Evolutionary conservation across 2,329 filamentous ascomycete genomes (phyloP).

Genomic region (Chrysoporthe deuterocubensis): DNA sequence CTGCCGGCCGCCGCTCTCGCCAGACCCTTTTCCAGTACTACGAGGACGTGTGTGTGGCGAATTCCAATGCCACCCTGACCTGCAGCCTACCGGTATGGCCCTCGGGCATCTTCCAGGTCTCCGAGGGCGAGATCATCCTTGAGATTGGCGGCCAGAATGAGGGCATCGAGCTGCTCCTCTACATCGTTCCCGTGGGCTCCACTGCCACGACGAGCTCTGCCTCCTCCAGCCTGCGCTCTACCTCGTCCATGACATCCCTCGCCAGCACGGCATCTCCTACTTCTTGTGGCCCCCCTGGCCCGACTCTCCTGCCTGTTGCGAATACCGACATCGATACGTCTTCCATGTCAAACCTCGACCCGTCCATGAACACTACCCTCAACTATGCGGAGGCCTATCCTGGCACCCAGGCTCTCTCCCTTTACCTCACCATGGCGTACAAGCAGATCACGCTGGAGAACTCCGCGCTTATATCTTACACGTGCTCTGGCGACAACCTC

Average conservation of each 20-base stretch:
- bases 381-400: conserved; percentile 4
- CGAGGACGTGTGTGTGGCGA: neutral
- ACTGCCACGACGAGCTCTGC: neutral
- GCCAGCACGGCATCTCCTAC: neutral
- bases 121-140: neutral
- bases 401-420: neutral
- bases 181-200: neutral
- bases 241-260: neutral
- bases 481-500: neutral
- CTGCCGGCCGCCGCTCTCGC: neutral
- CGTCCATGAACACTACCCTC: neutral
- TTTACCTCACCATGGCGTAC: conserved; percentile 6
- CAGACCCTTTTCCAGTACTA: neutral
- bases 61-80: neutral
- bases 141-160: neutral
- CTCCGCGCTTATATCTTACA: neutral
- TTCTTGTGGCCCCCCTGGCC: neutral
- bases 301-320: neutral
- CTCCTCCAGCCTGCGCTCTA: neutral
- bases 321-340: neutral
- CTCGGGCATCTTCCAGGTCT: neutral
- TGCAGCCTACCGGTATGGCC: neutral
- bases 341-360: neutral
- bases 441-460: conserved; percentile 2
- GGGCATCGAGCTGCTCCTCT: neutral